Percentiles rank a stretch among this genome's conserved stretches.
Conservation (phyloP, 2,329 filamentous ascomycete species). For the Metarhizium sp. region DNA sequence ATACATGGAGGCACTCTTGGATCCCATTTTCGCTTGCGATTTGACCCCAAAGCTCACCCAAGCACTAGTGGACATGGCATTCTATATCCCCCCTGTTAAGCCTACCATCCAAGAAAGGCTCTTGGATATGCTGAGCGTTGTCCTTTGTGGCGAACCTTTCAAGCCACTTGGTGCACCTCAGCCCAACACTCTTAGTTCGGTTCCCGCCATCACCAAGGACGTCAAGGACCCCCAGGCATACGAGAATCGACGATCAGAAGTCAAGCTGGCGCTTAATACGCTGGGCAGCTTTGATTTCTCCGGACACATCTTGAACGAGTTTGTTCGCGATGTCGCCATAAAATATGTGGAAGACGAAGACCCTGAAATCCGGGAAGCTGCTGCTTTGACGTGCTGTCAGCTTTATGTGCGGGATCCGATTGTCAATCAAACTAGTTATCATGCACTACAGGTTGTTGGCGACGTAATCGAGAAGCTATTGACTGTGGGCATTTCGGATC, state of each 20-base stretch:
- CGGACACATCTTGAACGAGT: conserved; percentile 91
- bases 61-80: conserved; percentile 95
- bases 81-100: conserved; percentile 94
- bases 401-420: conserved; percentile 95
- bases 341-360: conserved; percentile 97
- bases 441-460: conserved; percentile 92
- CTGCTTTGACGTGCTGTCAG: conserved; percentile 94
- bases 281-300: conserved; percentile 96
- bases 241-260: conserved; percentile 72
- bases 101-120: conserved; percentile 87
- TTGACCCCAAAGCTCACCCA: conserved; percentile 89
- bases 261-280: conserved; percentile 88
- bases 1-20: conserved; percentile 91
- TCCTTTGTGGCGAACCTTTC: conserved; percentile 87
- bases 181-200: conserved; percentile 66
- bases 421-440: conserved; percentile 93
- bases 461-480: conserved; percentile 96
- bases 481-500: conserved; percentile 89
- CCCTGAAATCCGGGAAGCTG: conserved; percentile 83
- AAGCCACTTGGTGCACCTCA: conserved; percentile 85
- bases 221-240: conserved; percentile 75
- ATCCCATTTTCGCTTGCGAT: conserved; percentile 95
- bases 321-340: conserved; percentile 95
- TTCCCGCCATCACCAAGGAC: conserved; percentile 79
- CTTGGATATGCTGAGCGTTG: conserved; percentile 88